These are phyloP conservation scores for Leishmania aethiopica DNA, from an alignment of 208 protist species.

Conservation along the genomic window DNA sequence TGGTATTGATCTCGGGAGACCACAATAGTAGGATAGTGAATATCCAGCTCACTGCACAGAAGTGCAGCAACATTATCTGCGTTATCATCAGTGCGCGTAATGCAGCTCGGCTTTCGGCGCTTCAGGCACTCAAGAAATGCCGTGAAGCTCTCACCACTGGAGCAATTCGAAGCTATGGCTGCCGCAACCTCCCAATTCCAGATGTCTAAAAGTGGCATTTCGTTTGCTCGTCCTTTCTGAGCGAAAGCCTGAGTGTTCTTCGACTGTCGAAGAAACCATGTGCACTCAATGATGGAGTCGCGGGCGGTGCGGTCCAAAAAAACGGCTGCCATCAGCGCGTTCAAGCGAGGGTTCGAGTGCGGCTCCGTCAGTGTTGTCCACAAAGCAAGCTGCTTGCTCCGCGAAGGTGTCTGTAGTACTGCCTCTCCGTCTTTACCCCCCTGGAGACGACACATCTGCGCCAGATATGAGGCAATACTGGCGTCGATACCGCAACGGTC, in stretches of 20 bases:
- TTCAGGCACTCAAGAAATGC: constrained; percentile 19
- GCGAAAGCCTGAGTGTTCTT: not conserved
- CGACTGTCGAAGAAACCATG: not conserved
- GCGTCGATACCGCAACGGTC: constrained; percentile 2
- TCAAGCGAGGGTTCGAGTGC: constrained; percentile 31
- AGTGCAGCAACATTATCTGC: constrained; percentile 15
- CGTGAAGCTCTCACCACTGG: constrained; percentile 27
- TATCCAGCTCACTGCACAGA: constrained; percentile 22
- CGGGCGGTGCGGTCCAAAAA: constrained; percentile 41
- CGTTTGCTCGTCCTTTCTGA: not conserved
- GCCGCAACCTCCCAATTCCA: constrained; percentile 59
- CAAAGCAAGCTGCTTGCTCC: constrained; percentile 64
- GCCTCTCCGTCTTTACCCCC: constrained; percentile 1
- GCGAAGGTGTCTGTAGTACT: constrained; percentile 28
- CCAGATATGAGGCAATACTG: not conserved
- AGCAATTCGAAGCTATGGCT: constrained; percentile 70
- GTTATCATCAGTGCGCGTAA: not conserved
- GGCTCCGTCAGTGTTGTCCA: constrained; percentile 50
- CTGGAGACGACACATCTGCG: constrained; percentile 1
- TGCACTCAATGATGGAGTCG: constrained; percentile 22
- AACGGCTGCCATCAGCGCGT: constrained; percentile 35
- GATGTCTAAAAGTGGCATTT: constrained; percentile 5
- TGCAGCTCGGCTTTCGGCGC: not conserved
- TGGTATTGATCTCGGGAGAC: not conserved
- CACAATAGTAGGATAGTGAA: not conserved